Conservation (phyloP, 1,284 basidiomycete species). For the Marasmius tenuissimus region DNA sequence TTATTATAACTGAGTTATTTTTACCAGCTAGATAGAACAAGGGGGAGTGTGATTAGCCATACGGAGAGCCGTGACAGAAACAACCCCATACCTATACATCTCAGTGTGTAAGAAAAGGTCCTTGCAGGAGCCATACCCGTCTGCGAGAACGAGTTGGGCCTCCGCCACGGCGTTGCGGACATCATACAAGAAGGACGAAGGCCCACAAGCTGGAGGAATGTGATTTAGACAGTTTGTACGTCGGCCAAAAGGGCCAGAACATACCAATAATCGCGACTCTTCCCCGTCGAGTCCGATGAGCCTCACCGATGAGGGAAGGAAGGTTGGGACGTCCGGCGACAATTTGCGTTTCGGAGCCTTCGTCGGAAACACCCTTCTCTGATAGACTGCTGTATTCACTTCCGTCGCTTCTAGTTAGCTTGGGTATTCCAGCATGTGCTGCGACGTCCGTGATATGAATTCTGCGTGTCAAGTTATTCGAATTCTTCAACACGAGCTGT, state of each 20-base stretch:
- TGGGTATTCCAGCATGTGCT: slow-evolving; percentile 1
- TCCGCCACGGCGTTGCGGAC: slow-evolving; percentile 36
- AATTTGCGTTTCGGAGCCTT: not conserved
- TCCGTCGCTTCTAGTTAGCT: not conserved
- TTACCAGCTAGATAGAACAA: not conserved
- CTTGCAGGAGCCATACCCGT: slow-evolving; percentile 21
- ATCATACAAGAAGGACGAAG: slow-evolving; percentile 31
- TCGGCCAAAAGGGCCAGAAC: not conserved
- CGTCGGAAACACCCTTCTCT: not conserved
- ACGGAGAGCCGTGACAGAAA: not conserved
- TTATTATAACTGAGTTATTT: not conserved
- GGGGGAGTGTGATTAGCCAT: not conserved
- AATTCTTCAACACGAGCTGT: not conserved
- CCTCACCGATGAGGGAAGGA: slow-evolving; percentile 18
- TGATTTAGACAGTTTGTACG: too few relatives aligned
- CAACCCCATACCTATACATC: slow-evolving; percentile 21
- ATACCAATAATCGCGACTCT: slow-evolving; percentile 21
- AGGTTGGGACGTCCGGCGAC: slow-evolving; percentile 19
- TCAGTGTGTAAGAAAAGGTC: slow-evolving; percentile 28
- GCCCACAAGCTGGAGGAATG: slow-evolving; percentile 31
- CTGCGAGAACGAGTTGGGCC: slow-evolving; percentile 27
- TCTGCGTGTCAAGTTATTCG: slow-evolving; percentile 5
- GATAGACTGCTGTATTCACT: not conserved
- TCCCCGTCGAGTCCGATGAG: slow-evolving; percentile 12
- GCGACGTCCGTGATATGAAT: slow-evolving; percentile 14